Conservation (phyloP, 2,329 filamentous ascomycete genomes). For the Gyromitra esculenta region DNA sequence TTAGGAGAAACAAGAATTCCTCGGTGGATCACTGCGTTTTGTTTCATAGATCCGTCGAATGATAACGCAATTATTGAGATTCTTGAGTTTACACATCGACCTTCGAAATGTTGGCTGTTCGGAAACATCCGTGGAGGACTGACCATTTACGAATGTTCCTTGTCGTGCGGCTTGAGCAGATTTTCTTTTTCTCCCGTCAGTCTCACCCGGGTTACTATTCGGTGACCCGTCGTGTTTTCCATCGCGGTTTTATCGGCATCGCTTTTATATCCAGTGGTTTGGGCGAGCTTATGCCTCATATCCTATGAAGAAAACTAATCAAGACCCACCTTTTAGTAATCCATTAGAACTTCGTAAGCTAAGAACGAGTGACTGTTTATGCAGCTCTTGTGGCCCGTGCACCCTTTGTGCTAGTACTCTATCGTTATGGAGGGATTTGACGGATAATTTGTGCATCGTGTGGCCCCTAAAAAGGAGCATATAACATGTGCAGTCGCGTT, state of each 20-base stretch:
- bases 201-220: neutral
- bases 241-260: slow-evolving; percentile 5
- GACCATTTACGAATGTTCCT: neutral
- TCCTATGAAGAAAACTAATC: neutral
- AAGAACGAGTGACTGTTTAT: slow-evolving; percentile 25
- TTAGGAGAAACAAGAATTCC: neutral
- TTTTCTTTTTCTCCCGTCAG: neutral
- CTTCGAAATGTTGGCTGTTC: neutral
- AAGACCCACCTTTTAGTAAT: slow-evolving; percentile 10
- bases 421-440: neutral
- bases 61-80: neutral
- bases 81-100: neutral
- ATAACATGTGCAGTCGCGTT: neutral
- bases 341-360: slow-evolving; percentile 5
- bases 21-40: neutral
- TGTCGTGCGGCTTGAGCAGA: neutral
- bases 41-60: neutral
- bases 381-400: slow-evolving; percentile 10
- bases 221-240: neutral
- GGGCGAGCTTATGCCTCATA: neutral
- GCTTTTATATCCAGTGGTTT: neutral
- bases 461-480: neutral
- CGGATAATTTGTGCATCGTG: neutral
- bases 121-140: neutral
- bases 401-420: neutral